Base-by-base conservation (phyloP, 140 eudicot genomes). In the Flaveria floridana region DNA sequence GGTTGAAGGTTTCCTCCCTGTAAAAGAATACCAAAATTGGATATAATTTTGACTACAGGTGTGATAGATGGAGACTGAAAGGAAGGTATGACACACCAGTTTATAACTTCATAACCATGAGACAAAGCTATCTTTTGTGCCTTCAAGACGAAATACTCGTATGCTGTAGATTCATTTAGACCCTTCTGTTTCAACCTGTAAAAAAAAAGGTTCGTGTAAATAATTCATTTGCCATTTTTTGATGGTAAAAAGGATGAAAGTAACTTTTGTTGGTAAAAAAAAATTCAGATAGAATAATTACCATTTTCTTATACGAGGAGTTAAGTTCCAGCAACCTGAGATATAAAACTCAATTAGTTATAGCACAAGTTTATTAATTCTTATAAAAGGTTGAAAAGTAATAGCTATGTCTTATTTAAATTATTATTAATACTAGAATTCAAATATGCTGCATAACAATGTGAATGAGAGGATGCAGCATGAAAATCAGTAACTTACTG, bases 1-100 rank as follows among this genome's bases (percentile, higher is more conserved):
- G 81, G 76, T 88, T 94, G 80, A 94, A 94, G 3, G 99, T 90
- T 86, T 94, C 99, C 84, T 94, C 99, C 99, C 96, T 90, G 86
- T 52, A 71, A 52, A 11, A 57, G 23, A 7, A 16, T 73, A 52
- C 50, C 44, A 56, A 12, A 65, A 39, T 8, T 41, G n/a, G 66
- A 79, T 68, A 68, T 11, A 68, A 74, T 8, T 56, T 55, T 67
- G 37, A 67, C 26, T 69, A 21, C 4, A 6, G 44, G 5, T 68
- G 16, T 10, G 6, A 56, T 42, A 53, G 9, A 5, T 28, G 48
- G 20, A 72, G 64, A 51, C 4, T 42, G 20, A 9, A 66, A 50
- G 69, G 44, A 37, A 23, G 8, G 39, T 26, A 47, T 39, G 9
- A 75, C 77, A 30, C 80, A 93, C 98, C 99, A 90, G 84, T 90